Evolutionary conservation across 2,329 filamentous ascomycete genomes (phyloP).

Genomic region (Fusarium sp.): DNA sequence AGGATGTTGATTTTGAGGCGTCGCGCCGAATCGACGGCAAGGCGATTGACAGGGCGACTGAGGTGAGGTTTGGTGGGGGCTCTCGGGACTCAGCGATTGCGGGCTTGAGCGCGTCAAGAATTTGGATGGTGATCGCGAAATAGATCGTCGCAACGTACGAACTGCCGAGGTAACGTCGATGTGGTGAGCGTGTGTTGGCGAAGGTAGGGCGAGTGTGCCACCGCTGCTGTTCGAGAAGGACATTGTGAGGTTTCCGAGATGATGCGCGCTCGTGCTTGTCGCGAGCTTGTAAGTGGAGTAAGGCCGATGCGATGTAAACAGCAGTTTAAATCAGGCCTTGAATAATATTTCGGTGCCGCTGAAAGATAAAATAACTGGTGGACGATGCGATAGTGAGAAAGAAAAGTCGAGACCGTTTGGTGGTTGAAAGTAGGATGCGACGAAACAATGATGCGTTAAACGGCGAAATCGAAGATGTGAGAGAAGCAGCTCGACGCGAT

Average conservation of each 20-base stretch:
- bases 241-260: conserved; percentile 58
- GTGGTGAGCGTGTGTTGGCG: conserved; percentile 83
- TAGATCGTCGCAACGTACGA: conserved; percentile 83
- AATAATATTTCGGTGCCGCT: conserved; percentile 17
- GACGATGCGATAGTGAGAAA: conserved; percentile 23
- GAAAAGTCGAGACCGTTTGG: conserved; percentile 9
- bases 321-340: conserved; percentile 16
- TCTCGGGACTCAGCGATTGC: conserved; percentile 59
- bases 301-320: conserved; percentile 44
- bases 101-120: conserved; percentile 69
- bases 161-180: conserved; percentile 86
- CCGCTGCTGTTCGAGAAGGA: conserved; percentile 70
- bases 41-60: conserved; percentile 68
- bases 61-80: conserved; percentile 59
- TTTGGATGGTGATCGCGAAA: conserved; percentile 95
- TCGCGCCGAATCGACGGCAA: conserved; percentile 57
- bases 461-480: conserved; percentile 26
- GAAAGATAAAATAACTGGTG: conserved; percentile 10
- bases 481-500: conserved; percentile 36
- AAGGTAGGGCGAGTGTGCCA: conserved; percentile 86
- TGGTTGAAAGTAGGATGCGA: conserved; percentile 19
- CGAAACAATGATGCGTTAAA: conserved; percentile 19
- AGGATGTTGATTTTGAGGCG: conserved; percentile 51
- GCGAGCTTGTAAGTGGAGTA: conserved; percentile 41
- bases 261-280: conserved; percentile 39